phyloP scores from a whole-genome alignment of 768 basidiomycete genomes.

The Tulasnella sp. region DNA sequence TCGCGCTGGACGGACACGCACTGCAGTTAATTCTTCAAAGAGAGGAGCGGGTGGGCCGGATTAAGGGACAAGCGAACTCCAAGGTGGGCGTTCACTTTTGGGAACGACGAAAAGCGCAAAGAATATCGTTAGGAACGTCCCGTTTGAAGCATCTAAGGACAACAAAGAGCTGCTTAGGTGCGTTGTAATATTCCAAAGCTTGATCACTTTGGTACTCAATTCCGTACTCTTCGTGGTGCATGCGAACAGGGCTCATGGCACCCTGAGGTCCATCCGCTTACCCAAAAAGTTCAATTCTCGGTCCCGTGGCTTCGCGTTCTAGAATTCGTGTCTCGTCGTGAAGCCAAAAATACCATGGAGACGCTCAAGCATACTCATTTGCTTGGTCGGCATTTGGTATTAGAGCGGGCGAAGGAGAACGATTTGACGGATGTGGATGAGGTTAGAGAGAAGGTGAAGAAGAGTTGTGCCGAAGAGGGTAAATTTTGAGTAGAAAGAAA shows the following conservation, averaged over 20 bases:
- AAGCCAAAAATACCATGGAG: constrained; percentile 84
- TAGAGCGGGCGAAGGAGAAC: constrained; percentile 88
- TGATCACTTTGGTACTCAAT: too few relatives aligned
- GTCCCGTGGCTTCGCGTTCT: constrained; percentile 94
- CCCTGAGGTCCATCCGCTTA: constrained; percentile 88
- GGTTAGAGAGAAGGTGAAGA: constrained; percentile 73
- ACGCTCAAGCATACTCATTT: constrained; percentile 92
- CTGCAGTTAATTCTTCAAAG: constrained; percentile 81
- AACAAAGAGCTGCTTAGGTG: constrained; percentile 88
- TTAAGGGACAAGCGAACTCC: constrained; percentile 28
- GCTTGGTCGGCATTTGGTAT: constrained; percentile 87
- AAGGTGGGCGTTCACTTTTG: neutral
- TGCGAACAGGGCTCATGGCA: constrained; percentile 68
- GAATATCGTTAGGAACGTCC: constrained; percentile 97
- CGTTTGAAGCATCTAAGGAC: constrained; percentile 92
- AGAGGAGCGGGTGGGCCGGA: constrained; percentile 57
- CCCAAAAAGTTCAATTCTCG: constrained; percentile 88
- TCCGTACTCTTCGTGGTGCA: too few relatives aligned
- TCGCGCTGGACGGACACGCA: constrained; percentile 81
- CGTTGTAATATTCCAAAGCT: constrained; percentile 34
- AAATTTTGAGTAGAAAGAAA: constrained; percentile 70
- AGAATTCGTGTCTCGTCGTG: constrained; percentile 83
- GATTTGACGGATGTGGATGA: constrained; percentile 55
- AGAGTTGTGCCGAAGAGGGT: constrained; percentile 63
- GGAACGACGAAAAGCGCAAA: constrained; percentile 64